Evolutionary conservation across 768 basidiomycete species (phyloP), one percentile per base, ranked within the genome.

Genomic region (Ephemerocybe angulata): DNA sequence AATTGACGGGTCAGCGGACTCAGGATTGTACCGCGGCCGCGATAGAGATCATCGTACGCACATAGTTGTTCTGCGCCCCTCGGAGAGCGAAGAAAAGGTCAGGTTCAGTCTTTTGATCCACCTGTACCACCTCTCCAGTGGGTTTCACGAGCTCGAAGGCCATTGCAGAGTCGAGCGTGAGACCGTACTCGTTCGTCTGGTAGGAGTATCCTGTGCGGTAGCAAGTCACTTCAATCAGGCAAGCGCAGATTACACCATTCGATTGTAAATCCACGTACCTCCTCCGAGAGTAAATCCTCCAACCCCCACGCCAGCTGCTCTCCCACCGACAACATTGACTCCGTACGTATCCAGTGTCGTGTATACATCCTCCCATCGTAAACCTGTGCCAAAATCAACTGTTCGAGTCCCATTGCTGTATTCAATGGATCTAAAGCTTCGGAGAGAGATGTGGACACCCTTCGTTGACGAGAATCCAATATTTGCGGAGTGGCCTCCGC

Each of bases 281-380:
- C 85, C 85, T 7, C 84, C 83, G 0, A 86, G 69, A 10, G 72
- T 76, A 55, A 84, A 78, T 1, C 85, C 83, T 17, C 76, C 83
- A 22, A 85, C 81, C 24, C 83, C 84, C 21, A 84, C 77, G 11
- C 83, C 83, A 7, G 76, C 66, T 2, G 83, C 80, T 2, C 85
- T 70, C 3, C 80, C 83, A 0, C 86, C 86, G 7, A 85, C 74
- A 15, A 86, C 82, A 44, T 73, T 82, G 7, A 83, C 78, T 5
- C 70, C 72, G 52, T 72, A 60, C 0, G 78, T 79, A 27, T 67
- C 72, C 3, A 88, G 72, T 3, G 77, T 78, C 3, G 71, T 69
- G 57, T 86, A 87, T 1, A 67, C 84, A 27, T 85, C 78, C 60
- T 88, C 86, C 85, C 85, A 88, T 25, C 82, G 71, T 22, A 82